A percentile compares a stretch with the other conserved stretches of the same genome.
Conservation (phyloP, 78 protist genomes). For the Polysphondylium violaceum region DNA sequence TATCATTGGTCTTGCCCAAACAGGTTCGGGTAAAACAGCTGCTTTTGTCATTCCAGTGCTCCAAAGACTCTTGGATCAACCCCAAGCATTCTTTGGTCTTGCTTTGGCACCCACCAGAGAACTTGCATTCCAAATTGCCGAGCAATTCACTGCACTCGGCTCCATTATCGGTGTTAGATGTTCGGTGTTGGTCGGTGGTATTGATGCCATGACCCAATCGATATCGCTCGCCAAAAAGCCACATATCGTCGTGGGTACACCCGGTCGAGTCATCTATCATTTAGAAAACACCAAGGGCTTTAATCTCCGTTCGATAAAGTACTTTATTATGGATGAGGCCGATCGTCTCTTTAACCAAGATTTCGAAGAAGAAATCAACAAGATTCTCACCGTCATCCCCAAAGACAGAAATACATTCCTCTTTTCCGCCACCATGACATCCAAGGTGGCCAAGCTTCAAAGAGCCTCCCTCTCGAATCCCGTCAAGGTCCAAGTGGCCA, state of each 20-base stretch:
- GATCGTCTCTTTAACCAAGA: slow-evolving; percentile 96
- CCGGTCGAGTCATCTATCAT: slow-evolving; percentile 97
- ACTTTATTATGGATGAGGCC: slow-evolving; percentile 98
- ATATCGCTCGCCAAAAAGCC: slow-evolving; percentile 93
- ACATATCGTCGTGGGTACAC: slow-evolving; percentile 98
- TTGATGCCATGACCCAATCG: slow-evolving; percentile 84
- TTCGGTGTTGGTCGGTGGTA: slow-evolving; percentile 88
- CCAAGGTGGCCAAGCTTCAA: slow-evolving; percentile 96
- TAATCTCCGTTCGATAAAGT: slow-evolving; percentile 78
- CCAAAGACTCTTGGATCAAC: slow-evolving; percentile 81
- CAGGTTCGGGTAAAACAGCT: slow-evolving; percentile 99
- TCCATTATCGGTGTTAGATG: slow-evolving; percentile 86
- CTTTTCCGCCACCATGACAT: slow-evolving; percentile 99
- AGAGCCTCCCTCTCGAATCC: slow-evolving; percentile 95
- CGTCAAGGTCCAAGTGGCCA: slow-evolving; percentile 86
- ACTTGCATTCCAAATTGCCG: slow-evolving; percentile 96
- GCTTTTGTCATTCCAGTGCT: slow-evolving; percentile 97
- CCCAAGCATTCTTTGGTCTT: slow-evolving; percentile 82
- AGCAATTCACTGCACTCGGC: slow-evolving; percentile 96
- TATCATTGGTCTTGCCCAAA: slow-evolving; percentile 96
- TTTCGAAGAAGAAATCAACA: slow-evolving; percentile 95
- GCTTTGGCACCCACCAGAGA: slow-evolving; percentile 95
- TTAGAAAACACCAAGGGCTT: slow-evolving; percentile 96
- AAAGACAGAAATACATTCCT: slow-evolving; percentile 88
- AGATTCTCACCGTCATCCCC: slow-evolving; percentile 80